Evolutionary conservation across 1,139 yeast species (phyloP).

Genomic region (Lipomyces yarrowii): DNA sequence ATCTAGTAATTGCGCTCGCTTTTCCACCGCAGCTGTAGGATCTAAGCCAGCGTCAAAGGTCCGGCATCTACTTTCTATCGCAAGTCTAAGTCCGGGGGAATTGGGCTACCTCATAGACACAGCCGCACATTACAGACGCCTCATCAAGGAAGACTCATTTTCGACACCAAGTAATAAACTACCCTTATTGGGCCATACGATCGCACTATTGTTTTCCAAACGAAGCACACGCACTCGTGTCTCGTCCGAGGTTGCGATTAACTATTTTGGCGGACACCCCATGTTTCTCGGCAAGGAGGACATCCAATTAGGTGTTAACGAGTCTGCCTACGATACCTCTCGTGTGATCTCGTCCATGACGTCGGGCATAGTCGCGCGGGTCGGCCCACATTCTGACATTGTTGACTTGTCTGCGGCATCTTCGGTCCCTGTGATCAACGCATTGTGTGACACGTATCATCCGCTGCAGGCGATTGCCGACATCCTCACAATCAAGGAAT

Average conservation of each 20-base stretch:
- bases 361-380: constrained; percentile 94
- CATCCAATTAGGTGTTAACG: constrained; percentile 95
- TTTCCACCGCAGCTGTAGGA: neutral
- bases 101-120: constrained; percentile 62
- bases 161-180: constrained; percentile 45
- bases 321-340: constrained; percentile 83
- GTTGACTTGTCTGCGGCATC: constrained; percentile 66
- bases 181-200: constrained; percentile 60
- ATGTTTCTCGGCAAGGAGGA: constrained; percentile 96
- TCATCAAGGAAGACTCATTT: constrained; percentile 56
- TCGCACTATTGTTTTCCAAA: constrained; percentile 82
- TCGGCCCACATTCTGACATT: constrained; percentile 80
- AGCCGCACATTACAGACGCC: constrained; percentile 62
- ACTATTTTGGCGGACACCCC: constrained; percentile 93
- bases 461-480: constrained; percentile 96
- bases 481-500: constrained; percentile 78
- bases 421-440: constrained; percentile 86
- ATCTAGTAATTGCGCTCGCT: neutral
- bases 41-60: constrained; percentile 41
- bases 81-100: constrained; percentile 67
- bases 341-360: constrained; percentile 93
- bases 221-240: constrained; percentile 94
- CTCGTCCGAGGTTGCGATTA: constrained; percentile 92
- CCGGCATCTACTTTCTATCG: constrained; percentile 73
- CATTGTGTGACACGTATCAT: constrained; percentile 89